A percentile compares a stretch with the other conserved stretches of the same genome.
These are phyloP conservation scores for Myochromella boudieri DNA, from an alignment of 768 basidiomycete genomes.

Conservation along the genomic window DNA sequence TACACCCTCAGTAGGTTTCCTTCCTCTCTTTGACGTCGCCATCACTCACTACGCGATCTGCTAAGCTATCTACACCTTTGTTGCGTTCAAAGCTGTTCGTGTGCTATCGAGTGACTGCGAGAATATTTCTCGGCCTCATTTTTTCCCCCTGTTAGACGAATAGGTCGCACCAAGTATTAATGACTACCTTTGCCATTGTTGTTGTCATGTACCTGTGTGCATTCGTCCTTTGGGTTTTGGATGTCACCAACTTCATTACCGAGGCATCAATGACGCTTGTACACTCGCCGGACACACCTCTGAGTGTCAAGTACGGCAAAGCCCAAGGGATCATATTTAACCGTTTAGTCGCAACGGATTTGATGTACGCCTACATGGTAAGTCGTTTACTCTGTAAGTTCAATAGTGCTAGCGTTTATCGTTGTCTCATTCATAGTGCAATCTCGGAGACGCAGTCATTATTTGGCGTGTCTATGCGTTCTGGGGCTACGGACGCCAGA, in stretches of 20 bases:
- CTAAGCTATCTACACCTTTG: slow-evolving; percentile 5
- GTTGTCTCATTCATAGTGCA: background rate
- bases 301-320: background rate
- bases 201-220: slow-evolving; percentile 2
- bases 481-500: background rate
- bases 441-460: slow-evolving; percentile 7
- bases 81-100: slow-evolving; percentile 6
- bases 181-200: slow-evolving; percentile 1
- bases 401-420: background rate
- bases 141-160: background rate
- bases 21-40: background rate
- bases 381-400: background rate
- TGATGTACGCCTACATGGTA: slow-evolving; percentile 12
- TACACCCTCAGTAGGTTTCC: slow-evolving; percentile 2
- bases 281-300: background rate
- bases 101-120: background rate
- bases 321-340: background rate
- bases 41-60: background rate
- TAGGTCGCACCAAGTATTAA: slow-evolving; percentile 3
- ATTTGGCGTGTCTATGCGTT: slow-evolving; percentile 11
- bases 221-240: slow-evolving; percentile 2
- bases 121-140: background rate
- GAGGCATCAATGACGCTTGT: slow-evolving; percentile 6
- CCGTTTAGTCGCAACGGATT: slow-evolving; percentile 4
- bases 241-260: slow-evolving; percentile 8